These are phyloP conservation scores for Forsythia suspensa DNA, from an alignment of 257 asterid genomes.

Conservation along the genomic window DNA sequence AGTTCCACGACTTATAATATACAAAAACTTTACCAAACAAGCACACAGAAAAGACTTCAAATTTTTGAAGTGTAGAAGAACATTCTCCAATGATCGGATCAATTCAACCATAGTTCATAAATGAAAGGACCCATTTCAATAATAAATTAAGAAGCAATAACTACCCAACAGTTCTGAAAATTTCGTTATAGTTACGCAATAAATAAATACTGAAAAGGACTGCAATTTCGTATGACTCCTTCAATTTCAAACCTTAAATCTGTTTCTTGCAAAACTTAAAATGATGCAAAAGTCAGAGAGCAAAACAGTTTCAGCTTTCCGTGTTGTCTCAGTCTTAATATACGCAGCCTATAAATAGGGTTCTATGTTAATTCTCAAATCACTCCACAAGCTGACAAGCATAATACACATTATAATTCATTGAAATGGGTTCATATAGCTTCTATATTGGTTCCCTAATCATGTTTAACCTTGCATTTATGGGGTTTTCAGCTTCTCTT, in stretches of 20 bases:
- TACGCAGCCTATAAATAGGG: background rate
- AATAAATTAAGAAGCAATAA: too few relatives aligned
- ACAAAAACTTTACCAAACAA: too few relatives aligned
- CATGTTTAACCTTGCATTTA: conserved; percentile 6
- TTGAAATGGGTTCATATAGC: background rate
- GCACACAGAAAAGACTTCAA: too few relatives aligned
- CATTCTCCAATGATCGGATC: background rate
- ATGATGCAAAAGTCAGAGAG: background rate
- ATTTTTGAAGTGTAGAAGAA: too few relatives aligned
- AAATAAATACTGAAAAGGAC: background rate
- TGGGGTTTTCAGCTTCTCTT: background rate
- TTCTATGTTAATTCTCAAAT: background rate
- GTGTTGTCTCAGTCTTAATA: background rate
- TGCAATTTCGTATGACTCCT: background rate
- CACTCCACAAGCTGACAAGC: background rate
- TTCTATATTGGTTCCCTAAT: background rate
- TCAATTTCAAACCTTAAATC: background rate
- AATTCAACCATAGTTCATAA: background rate
- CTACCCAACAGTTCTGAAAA: too few relatives aligned
- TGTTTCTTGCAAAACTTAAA: background rate
- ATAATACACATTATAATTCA: background rate
- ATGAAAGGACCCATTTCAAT: background rate
- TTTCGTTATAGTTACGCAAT: too few relatives aligned
- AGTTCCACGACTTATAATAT: too few relatives aligned
- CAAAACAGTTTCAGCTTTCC: background rate